Conservation (phyloP, 2,329 filamentous ascomycete genomes). For the Hymenoscyphus scutula region DNA sequence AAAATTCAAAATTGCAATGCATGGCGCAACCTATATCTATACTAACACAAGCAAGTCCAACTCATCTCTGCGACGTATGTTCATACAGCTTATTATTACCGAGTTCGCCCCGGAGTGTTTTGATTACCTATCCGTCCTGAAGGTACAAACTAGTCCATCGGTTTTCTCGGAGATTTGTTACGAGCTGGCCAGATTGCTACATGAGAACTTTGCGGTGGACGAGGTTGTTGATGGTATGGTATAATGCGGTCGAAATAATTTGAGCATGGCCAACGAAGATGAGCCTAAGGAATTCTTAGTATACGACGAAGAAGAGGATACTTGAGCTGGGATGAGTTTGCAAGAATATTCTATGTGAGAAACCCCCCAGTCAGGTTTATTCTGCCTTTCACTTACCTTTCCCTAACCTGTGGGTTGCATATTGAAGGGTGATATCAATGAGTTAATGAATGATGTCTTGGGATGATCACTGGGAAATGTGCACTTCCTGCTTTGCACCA, state of each 20-base stretch:
- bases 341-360: too few species aligned
- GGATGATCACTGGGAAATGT: too few species aligned
- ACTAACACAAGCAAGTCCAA: neutral
- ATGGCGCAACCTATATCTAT: neutral
- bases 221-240: neutral
- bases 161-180: neutral
- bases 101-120: neutral
- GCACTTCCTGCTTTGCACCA: too few species aligned
- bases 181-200: neutral
- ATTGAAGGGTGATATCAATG: too few species aligned
- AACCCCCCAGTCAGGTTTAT: too few species aligned
- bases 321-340: too few species aligned
- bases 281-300: neutral
- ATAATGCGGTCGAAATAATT: too few species aligned
- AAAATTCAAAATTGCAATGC: neutral
- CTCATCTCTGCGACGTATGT: neutral
- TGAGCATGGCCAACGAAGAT: too few species aligned
- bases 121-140: neutral
- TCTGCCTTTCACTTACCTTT: too few species aligned
- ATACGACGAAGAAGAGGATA: neutral
- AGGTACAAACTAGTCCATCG: neutral
- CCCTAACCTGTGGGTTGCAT: too few species aligned
- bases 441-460: too few species aligned
- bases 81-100: neutral
- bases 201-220: neutral